Base-by-base conservation (phyloP, 148 eudicot genomes). In the Amaranthus hypochondriacus region DNA sequence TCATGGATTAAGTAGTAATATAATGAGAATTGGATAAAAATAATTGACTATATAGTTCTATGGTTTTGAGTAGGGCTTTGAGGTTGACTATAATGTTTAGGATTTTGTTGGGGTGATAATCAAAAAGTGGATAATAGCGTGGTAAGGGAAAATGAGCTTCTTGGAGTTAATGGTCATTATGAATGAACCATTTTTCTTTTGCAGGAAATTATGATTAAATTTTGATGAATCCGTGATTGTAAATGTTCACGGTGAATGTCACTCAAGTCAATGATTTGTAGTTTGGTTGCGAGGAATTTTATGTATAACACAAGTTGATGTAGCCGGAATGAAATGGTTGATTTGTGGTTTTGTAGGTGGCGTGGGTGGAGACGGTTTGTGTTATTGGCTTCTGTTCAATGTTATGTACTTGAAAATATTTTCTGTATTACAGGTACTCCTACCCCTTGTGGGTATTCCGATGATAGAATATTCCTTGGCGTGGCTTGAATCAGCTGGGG, bases 401-500 rank as follows among this genome's bases (percentile, higher is more conserved):
- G 7, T 39, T 2, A 43, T 47, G 4, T 15, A 0, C 58, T 48
- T 56, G 42, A 57, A 21, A 11, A 44, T 9, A 42, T 59, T 6
- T 71, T 69, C 61, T 81, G 15, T 75, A 18, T 81, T 85, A 74
- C 81, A 94, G 96, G 98, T 89, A 72, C 91, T 94, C 11, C 77
- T 94, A 56, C 97, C 98, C 54, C 78, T 94, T 77, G 97, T 85
- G 71, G 93, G 91, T 67, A 81, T 78, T 56, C 98, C 98, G 28
- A 91, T 94, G 98, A 94, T 94, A 53, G 97, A 91, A 72, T 94
- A 91, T 78, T 87, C 98, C 75, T 83, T 94, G 74, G 85, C 96
- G 13, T 94, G 98, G 98, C 98, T 94, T 75, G 98, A 94, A 75
- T 88, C 93, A 69, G 93, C 96, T 68, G 98, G 90, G 53, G 88